Evolutionary conservation across 257 asterid species (phyloP).

Genomic region (Solanum pinnatisectum): DNA sequence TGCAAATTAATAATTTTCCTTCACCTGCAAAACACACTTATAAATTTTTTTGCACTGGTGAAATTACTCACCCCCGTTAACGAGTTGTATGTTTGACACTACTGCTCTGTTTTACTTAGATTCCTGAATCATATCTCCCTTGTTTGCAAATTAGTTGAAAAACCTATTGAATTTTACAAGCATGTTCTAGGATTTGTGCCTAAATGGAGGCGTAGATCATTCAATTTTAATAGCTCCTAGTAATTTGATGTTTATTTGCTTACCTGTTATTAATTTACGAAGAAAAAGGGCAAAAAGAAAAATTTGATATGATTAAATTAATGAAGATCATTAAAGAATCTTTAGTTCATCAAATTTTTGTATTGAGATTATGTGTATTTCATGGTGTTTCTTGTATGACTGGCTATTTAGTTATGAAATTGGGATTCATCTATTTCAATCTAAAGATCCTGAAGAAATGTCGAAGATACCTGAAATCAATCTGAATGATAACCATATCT

Average conservation of each 20-base stretch:
- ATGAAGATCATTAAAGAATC: neutral
- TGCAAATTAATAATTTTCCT: no score
- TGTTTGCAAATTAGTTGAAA: conserved; percentile 65
- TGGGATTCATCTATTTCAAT: conserved; percentile 79
- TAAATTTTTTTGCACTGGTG: no score
- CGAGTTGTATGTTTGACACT: no score
- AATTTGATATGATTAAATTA: neutral
- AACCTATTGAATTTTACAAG: conserved; percentile 64
- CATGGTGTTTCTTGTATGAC: neutral
- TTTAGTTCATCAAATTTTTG: neutral
- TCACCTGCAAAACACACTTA: no score
- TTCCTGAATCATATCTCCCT: conserved; percentile 83
- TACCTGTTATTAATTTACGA: no score
- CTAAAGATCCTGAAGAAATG: conserved; percentile 57
- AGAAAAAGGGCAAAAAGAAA: neutral
- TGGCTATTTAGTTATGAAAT: conserved; percentile 93
- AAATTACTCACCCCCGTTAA: no score
- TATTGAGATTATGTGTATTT: neutral
- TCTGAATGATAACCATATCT: conserved; percentile 85
- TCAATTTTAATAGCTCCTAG: conserved; percentile 89
- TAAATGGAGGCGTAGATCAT: conserved; percentile 69
- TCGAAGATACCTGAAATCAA: conserved; percentile 60
- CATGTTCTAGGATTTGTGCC: conserved; percentile 77
- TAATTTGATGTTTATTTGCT: neutral
- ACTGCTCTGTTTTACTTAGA: no score